Base-by-base conservation (phyloP, 495 filamentous ascomycete species). In the Podospora fimiseda region DNA sequence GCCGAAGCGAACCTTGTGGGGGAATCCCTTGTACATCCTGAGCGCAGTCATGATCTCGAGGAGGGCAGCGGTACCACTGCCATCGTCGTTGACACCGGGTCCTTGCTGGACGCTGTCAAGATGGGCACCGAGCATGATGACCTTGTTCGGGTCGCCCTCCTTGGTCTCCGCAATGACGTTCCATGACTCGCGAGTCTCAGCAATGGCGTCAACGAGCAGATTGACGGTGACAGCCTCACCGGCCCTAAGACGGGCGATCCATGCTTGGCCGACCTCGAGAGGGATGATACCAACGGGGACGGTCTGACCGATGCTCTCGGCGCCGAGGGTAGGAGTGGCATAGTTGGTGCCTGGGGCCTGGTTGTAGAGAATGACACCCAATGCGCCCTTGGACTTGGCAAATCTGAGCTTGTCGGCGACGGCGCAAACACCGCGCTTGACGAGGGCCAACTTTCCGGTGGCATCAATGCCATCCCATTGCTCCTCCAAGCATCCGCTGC, bases 151-250 rank as follows among this genome's bases (percentile, higher is more conserved):
- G 64, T 88, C 78, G 51, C 86, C 86, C 14, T 65, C 63, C 55
- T 83, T 85, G 20, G 82, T 80, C 59, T 81, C 76, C 2, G 84
- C 81, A 52, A 88, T 73, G 16, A 89, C 78, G 55, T 89, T 88
- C 71, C 75, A 74, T 14, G 69, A 81, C 8, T 71, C 75, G 14
- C 74, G 67, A 41, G 70, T 72, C 45, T 80, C 71, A 22, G 73
- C 54, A 33, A 72, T 59, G 27, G 71, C 63, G 51, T 81, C 63
- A 8, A 69, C 67, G 9, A 57, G 39, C 38, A 67, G 41, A 1
- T 43, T 60, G 27, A 52, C 62, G 0, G 19, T 44, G 13, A 67
- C 56, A 9, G 47, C 43, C 5, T 60, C 57, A 16, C 77, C 77
- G 0, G 52, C 61, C 9, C 51, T 58, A 15, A 81, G 57, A 2